These are phyloP conservation scores for Chlorella variabilis DNA, from an alignment of 163 green algal species.

Conservation along the genomic window DNA sequence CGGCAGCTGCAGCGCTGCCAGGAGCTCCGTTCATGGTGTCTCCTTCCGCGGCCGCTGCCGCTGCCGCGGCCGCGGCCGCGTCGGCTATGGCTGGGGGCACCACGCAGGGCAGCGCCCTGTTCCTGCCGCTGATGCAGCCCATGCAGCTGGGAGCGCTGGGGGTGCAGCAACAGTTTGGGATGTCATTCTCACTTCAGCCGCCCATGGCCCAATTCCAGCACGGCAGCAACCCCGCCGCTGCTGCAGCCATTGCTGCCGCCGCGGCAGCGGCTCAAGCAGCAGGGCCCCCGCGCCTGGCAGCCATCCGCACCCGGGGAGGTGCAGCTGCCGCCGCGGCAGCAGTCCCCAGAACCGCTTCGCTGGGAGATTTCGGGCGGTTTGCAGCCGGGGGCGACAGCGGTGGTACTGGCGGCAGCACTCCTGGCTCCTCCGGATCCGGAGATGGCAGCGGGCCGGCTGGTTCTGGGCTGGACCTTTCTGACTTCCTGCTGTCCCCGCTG, in stretches of 20 bases:
- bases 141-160: not conserved
- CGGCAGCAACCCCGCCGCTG: not conserved
- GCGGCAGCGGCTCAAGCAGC: not conserved
- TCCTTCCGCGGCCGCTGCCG: not conserved
- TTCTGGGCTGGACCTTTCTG: conserved; percentile 14
- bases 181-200: not conserved
- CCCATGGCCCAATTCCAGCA: not conserved
- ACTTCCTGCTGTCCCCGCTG: conserved; percentile 29
- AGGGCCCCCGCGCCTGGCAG: not conserved
- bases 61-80: not conserved
- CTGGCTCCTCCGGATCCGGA: not conserved
- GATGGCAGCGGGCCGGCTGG: not conserved
- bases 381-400: too few relatives aligned
- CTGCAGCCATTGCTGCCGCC: not conserved
- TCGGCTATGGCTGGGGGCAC: not conserved
- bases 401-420: not conserved
- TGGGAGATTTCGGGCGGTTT: too few relatives aligned
- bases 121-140: conserved; percentile 3
- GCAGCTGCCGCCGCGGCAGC: not conserved
- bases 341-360: not conserved
- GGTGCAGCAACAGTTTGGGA: not conserved
- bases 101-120: not conserved
- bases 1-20: not conserved
- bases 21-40: too few relatives aligned
- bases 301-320: conserved; percentile 11